phyloP scores from a whole-genome alignment of 2,329 filamentous ascomycete genomes.

The Thyridium curvatum region DNA sequence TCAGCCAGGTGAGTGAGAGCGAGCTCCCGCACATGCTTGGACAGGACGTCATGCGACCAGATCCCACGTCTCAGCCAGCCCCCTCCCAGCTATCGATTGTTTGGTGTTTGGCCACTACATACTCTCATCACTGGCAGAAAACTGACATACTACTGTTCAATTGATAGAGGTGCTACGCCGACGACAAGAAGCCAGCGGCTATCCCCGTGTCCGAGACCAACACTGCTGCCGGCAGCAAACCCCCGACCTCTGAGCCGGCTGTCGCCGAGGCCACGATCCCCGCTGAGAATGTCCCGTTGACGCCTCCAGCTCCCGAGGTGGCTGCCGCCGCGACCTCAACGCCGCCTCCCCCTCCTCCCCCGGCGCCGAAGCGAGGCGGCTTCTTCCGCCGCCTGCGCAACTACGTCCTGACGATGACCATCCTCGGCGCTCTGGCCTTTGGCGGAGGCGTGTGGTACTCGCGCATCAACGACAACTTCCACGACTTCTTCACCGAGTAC shows the following conservation, averaged over 20 bases:
- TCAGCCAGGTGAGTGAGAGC: conserved; percentile 27
- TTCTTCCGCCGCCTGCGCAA: conserved; percentile 68
- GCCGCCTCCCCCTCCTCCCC: conserved; percentile 26
- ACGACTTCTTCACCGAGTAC: conserved; percentile 97
- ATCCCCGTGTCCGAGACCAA: conserved; percentile 48
- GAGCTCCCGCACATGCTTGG: conserved; percentile 5
- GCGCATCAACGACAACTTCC: conserved; percentile 92
- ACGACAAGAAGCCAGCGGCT: conserved; percentile 46
- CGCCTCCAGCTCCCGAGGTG: conserved; percentile 27
- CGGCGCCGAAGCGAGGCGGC: conserved; percentile 52
- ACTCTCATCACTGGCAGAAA: too few species aligned
- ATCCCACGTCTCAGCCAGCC: conserved; percentile 14
- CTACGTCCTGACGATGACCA: conserved; percentile 68
- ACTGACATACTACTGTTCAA: conserved; percentile 8
- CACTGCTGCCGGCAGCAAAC: conserved; percentile 38
- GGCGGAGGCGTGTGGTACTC: conserved; percentile 89
- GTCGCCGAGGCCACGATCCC: conserved; percentile 30
- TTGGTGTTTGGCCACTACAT: too few species aligned
- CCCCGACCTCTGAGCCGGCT: conserved; percentile 18
- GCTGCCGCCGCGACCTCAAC: conserved; percentile 20
- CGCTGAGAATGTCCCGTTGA: conserved; percentile 29
- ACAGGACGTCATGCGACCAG: not conserved
- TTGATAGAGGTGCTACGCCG: conserved; percentile 51
- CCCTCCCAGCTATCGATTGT: too few species aligned
- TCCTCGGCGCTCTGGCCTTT: conserved; percentile 74